Conservation (phyloP, 129 eudicot species). For the Mikania micrantha region DNA sequence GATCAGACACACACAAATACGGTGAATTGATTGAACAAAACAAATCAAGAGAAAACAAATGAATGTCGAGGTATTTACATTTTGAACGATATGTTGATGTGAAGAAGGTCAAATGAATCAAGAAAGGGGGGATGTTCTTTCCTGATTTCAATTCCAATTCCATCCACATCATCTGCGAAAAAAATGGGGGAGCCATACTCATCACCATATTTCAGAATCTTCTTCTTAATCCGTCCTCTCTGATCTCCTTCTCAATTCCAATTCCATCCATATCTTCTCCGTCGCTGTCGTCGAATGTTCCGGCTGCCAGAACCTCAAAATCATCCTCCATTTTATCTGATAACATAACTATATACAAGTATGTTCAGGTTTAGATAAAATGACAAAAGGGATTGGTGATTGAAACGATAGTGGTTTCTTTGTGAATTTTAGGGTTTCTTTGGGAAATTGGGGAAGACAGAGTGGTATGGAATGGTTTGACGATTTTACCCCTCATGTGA, state of each 20-base stretch:
- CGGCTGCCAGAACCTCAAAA: slow-evolving; percentile 13
- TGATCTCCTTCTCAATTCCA: slow-evolving; percentile 24
- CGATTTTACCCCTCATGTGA: too few relatives aligned
- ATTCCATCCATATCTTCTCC: not conserved
- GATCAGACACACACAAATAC: too few relatives aligned
- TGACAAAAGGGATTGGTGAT: slow-evolving; percentile 8
- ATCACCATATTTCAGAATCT: slow-evolving; percentile 28
- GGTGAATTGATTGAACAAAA: not conserved
- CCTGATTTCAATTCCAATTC: slow-evolving; percentile 10
- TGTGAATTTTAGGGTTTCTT: too few relatives aligned
- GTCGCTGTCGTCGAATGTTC: slow-evolving; percentile 2
- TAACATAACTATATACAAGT: slow-evolving; percentile 5
- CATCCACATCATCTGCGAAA: slow-evolving; percentile 30
- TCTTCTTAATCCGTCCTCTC: slow-evolving; percentile 29
- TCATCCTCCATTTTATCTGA: slow-evolving; percentile 22
- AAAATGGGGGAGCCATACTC: slow-evolving; percentile 23
- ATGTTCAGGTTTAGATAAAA: slow-evolving; percentile 11
- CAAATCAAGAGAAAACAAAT: not conserved
- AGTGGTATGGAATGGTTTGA: too few relatives aligned
- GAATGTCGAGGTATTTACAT: slow-evolving; percentile 1
- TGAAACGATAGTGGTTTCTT: too few relatives aligned
- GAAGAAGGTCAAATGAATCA: slow-evolving; percentile 10
- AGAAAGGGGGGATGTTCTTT: slow-evolving; percentile 8
- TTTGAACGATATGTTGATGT: slow-evolving; percentile 13
- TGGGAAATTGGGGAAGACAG: too few relatives aligned